Evolutionary conservation across 2,329 filamentous ascomycete genomes (phyloP).

Genomic region (Fusarium cicatricum): DNA sequence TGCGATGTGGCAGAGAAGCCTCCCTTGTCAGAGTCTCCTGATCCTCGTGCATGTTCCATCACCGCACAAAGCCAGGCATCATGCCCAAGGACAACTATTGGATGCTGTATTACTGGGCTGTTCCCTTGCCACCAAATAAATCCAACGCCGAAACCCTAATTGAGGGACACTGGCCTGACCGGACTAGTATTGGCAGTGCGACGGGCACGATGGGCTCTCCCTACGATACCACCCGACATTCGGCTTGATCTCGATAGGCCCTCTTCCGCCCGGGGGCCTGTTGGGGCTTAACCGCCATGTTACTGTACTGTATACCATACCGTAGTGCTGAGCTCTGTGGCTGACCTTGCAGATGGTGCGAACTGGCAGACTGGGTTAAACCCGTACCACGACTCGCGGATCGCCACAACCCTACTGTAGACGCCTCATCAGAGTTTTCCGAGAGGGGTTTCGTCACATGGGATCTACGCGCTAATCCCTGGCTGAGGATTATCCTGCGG

Average conservation of each 20-base stretch:
- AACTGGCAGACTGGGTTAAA: not conserved
- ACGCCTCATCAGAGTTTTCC: conserved; percentile 2
- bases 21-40: too few relatives aligned
- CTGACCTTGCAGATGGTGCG: not conserved
- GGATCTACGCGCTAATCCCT: conserved; percentile 8
- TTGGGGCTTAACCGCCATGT: not conserved
- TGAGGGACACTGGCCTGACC: not conserved
- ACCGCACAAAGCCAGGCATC: too few relatives aligned
- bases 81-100: not conserved
- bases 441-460: conserved; percentile 1
- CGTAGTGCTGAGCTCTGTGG: not conserved
- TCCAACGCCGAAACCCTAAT: conserved; percentile 10
- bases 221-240: not conserved
- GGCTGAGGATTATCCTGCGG: not conserved
- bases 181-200: not conserved
- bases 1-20: conserved; percentile 12
- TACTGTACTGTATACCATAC: too few relatives aligned
- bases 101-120: not conserved
- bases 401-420: conserved; percentile 2
- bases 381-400: conserved; percentile 1
- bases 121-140: not conserved
- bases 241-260: not conserved
- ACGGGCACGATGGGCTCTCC: not conserved
- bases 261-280: too few relatives aligned
- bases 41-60: conserved; percentile 15